Evolutionary conservation across 441 rosid species (phyloP).

Genomic region (Melastoma candidum): DNA sequence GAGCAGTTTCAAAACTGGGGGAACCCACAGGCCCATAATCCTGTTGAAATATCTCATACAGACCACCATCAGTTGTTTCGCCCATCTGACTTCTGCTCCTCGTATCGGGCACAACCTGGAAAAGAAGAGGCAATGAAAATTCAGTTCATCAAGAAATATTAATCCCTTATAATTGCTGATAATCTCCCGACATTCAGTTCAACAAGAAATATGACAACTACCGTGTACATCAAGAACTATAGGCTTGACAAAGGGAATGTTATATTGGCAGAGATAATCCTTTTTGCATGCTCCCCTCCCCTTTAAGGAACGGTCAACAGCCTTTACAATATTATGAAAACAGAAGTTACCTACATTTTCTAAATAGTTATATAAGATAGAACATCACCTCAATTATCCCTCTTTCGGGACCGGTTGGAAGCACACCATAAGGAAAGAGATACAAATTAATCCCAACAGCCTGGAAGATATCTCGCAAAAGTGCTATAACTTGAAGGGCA

Average conservation of each 20-base stretch:
- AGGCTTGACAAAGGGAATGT: too few species aligned
- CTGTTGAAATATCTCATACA: constrained; percentile 95
- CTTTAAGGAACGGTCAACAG: too few species aligned
- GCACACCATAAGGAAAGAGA: constrained; percentile 96
- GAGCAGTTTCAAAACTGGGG: constrained; percentile 77
- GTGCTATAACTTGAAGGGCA: constrained; percentile 96
- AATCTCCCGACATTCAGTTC: not conserved
- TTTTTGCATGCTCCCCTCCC: too few species aligned
- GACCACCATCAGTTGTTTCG: constrained; percentile 96
- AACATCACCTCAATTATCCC: constrained; percentile 88
- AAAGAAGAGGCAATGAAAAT: not conserved
- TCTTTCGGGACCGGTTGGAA: constrained; percentile 93
- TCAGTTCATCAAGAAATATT: not conserved
- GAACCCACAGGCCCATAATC: constrained; percentile 95
- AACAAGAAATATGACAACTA: too few species aligned
- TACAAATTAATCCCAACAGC: constrained; percentile 85
- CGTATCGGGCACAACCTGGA: constrained; percentile 89
- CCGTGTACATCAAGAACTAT: too few species aligned
- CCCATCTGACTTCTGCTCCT: constrained; percentile 99
- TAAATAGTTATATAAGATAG: not conserved
- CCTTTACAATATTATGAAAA: too few species aligned
- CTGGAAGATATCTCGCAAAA: constrained; percentile 81
- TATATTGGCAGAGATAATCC: too few species aligned
- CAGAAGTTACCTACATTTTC: too few species aligned
- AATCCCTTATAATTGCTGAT: not conserved